phyloP scores from a whole-genome alignment of 148 eudicot species.

The Rhododendron molle region DNA sequence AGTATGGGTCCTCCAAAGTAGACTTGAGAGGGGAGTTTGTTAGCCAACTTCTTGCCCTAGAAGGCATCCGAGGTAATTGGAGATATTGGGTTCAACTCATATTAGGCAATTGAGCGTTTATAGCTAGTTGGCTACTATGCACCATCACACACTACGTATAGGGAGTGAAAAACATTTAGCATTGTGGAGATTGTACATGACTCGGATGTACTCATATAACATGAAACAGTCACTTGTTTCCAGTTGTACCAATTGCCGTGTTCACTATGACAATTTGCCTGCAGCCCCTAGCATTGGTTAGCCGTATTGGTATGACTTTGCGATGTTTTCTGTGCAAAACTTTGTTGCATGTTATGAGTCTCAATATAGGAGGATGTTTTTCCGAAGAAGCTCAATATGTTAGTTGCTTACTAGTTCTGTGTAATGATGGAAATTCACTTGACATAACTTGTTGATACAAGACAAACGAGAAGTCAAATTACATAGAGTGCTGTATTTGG shows the following conservation, averaged over 20 bases:
- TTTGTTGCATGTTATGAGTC: background rate
- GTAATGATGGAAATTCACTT: background rate
- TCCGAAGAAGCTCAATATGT: background rate
- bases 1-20: background rate
- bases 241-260: background rate
- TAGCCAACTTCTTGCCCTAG: background rate
- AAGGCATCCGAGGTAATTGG: background rate
- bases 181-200: no score
- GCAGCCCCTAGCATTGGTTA: background rate
- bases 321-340: background rate
- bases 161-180: background rate
- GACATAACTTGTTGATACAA: background rate
- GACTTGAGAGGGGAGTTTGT: conserved; percentile 1
- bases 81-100: background rate
- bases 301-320: background rate
- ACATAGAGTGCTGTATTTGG: background rate
- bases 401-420: background rate
- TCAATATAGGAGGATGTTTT: no score
- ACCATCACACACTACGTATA: background rate
- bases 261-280: background rate
- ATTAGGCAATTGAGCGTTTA: background rate
- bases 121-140: background rate
- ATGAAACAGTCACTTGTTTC: background rate
- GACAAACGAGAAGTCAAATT: background rate
- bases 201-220: background rate